Evolutionary conservation across 108 stramenopile species (phyloP).

Genomic region (Fistulifera pelliculosa): DNA sequence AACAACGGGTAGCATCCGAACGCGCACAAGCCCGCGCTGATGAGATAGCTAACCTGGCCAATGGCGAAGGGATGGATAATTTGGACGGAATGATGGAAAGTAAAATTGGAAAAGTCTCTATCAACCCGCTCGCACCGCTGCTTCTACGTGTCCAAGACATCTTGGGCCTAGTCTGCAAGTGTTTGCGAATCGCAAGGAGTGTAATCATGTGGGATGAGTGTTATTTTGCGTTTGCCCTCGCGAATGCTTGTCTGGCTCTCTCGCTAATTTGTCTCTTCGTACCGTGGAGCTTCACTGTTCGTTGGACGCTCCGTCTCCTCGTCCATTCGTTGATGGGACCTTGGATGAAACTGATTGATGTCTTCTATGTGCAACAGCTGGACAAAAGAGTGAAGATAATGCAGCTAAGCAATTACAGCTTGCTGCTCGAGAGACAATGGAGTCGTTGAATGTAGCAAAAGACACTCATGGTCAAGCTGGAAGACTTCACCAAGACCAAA

Average conservation of each 20-base stretch:
- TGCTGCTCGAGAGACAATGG: constrained; percentile 11
- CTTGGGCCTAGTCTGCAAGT: constrained; percentile 33
- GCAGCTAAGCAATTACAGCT: constrained; percentile 9
- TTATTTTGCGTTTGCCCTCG: constrained; percentile 60
- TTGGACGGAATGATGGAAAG: constrained; percentile 22
- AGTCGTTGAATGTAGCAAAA: constrained; percentile 4
- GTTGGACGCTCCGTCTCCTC: constrained; percentile 50
- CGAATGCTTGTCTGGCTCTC: constrained; percentile 35
- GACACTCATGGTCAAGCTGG: constrained; percentile 28
- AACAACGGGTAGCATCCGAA: constrained; percentile 27
- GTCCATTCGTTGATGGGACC: constrained; percentile 67
- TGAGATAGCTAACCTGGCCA: too few species aligned
- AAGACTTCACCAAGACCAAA: constrained; percentile 53
- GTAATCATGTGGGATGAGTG: constrained; percentile 71
- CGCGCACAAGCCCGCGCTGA: not conserved
- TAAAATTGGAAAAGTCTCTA: constrained; percentile 20
- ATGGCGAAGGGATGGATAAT: too few species aligned
- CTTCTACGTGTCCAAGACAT: constrained; percentile 28
- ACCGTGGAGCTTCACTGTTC: constrained; percentile 54
- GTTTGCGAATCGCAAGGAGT: constrained; percentile 46
- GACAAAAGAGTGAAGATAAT: constrained; percentile 12
- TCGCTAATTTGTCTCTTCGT: constrained; percentile 46
- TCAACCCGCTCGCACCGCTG: constrained; percentile 23
- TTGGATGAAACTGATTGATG: constrained; percentile 74
- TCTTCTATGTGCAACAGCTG: constrained; percentile 12